Evolutionary conservation across 169 alveolate genomes (phyloP).

Genomic region (Cryptosporidium sp.): DNA sequence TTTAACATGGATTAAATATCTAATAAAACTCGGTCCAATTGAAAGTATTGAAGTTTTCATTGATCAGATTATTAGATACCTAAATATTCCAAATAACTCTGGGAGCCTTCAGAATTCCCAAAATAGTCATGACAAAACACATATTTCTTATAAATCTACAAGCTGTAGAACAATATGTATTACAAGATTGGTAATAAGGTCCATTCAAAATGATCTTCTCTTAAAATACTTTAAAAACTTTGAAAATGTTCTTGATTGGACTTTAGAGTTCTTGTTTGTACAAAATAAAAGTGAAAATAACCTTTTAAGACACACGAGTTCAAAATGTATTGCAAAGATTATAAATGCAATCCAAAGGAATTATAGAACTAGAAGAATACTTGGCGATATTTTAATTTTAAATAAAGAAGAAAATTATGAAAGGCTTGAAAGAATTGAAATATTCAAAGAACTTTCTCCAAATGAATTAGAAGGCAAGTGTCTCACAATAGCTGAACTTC

Average conservation of each 20-base stretch:
- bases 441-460: not conserved
- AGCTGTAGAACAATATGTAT: slow-evolving; percentile 48
- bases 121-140: not conserved
- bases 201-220: not conserved
- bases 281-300: slow-evolving; percentile 11
- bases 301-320: slow-evolving; percentile 35
- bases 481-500: slow-evolving; percentile 78
- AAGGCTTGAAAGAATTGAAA: not conserved
- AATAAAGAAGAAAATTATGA: not conserved
- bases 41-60: slow-evolving; percentile 49
- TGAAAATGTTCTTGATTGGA: slow-evolving; percentile 1
- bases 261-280: not conserved
- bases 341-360: not conserved
- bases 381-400: not conserved
- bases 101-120: not conserved
- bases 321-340: slow-evolving; percentile 62
- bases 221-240: slow-evolving; percentile 1
- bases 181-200: slow-evolving; percentile 26
- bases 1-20: slow-evolving; percentile 54
- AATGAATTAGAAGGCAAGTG: slow-evolving; percentile 71
- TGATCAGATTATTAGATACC: slow-evolving; percentile 17
- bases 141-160: slow-evolving; percentile 6
- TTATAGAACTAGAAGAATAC: not conserved
- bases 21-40: slow-evolving; percentile 37
- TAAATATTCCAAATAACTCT: not conserved